Evolutionary conservation across 73 alveolate species (phyloP), one percentile per base, ranked within the genome.

Genomic region (Breviolum minutum): DNA sequence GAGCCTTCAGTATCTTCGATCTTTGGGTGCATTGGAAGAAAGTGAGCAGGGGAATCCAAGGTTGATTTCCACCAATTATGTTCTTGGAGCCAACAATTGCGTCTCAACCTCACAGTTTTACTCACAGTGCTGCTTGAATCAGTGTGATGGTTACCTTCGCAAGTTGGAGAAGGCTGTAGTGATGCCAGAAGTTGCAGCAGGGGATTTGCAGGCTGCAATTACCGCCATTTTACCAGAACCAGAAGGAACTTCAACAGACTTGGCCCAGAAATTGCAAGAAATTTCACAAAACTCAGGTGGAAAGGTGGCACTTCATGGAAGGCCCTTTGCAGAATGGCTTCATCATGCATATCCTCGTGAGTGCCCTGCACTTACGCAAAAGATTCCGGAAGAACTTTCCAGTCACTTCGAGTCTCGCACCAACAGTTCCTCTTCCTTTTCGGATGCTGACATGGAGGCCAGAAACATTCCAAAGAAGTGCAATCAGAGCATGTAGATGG

Each of bases 61-160:
- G n/a, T 63, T 92, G 79, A 74, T 92, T 54, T 60, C 87, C 63
- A 61, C 77, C 19, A 92, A 92, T 61, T 92, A 92, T 61, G 98
- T 92, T 12, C 91, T 73, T 64, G 98, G 98, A 40, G 89, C 98
- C 63, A 92, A 92, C 98, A 92, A 92, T 29, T 92, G 98, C 60
- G 98, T 92, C 63, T 27, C 98, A 74, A 60, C 98, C 26, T 92
- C 98, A 0, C 77, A 81, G 19, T 92, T 26, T 68, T 92, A 92
- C 80, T 92, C 98, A 8, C 98, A 92, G 68, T 92, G 98, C 68
- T 92, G 98, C 98, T 26, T 92, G 91, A 92, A 92, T 40, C 80
- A 24, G 61, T 92, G 98, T 63, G 86, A 80, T 11, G 74, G 81
- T 11, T 66, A 62, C 79, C 86, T 92, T 11, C 66, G 89, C 69